These are phyloP conservation scores for Pseudocercospora fuligena DNA, from an alignment of 2,329 filamentous ascomycete species.

Conservation along the genomic window DNA sequence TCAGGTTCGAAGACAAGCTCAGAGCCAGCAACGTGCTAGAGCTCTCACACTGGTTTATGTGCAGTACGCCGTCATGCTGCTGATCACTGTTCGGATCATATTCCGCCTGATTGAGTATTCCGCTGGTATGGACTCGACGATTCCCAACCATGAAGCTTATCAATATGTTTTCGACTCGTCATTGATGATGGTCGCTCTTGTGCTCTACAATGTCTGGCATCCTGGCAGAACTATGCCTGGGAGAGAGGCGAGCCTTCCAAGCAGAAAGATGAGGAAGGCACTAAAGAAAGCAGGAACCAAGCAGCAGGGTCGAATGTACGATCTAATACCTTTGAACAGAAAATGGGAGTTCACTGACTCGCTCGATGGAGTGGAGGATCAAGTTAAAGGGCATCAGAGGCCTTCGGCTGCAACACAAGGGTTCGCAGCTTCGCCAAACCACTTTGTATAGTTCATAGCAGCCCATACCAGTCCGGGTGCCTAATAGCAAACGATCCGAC, in stretches of 20 bases:
- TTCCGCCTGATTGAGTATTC: conserved; percentile 65
- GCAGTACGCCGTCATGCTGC: conserved; percentile 47
- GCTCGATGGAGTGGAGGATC: neutral
- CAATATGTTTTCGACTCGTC: conserved; percentile 44
- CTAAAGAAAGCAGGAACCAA: conserved; percentile 16
- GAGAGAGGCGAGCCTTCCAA: conserved; percentile 22
- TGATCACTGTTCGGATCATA: conserved; percentile 61
- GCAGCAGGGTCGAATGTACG: neutral
- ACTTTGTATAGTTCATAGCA: neutral
- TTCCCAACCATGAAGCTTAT: conserved; percentile 59
- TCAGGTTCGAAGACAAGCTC: conserved; percentile 1
- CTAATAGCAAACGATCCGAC: neutral
- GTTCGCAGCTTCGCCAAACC: neutral
- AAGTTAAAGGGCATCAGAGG: neutral
- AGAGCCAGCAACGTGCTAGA: conserved; percentile 25
- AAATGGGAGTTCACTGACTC: neutral
- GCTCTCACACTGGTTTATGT: conserved; percentile 43
- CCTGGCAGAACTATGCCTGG: conserved; percentile 24
- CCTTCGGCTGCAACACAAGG: neutral
- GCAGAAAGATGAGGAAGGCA: conserved; percentile 16
- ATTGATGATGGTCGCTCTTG: conserved; percentile 24
- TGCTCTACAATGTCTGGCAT: conserved; percentile 24
- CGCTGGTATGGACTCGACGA: conserved; percentile 52
- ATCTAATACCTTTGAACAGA: neutral
- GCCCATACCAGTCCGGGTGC: neutral